Evolutionary conservation across 2,329 filamentous ascomycete species (phyloP), one percentile per base, ranked within the genome.

Genomic region (Cladosporium sp.): DNA sequence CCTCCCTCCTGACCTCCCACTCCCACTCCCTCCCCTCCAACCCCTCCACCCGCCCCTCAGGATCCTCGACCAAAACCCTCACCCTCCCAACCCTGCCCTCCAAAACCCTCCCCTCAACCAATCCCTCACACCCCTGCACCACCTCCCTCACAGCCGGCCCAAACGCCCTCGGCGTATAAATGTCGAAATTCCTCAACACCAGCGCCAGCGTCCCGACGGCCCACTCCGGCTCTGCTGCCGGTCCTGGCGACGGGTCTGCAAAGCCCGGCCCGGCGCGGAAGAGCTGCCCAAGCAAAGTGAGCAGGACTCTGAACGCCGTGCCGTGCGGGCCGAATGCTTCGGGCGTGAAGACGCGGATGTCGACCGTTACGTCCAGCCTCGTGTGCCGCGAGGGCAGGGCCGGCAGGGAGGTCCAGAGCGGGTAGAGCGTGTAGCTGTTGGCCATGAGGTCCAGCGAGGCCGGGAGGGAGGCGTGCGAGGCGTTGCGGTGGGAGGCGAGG

Each of bases 281-380:
- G 51, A 62, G 59, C n/a, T 54, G 54, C 32, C 55, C 59, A 6
- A 63, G 53, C 14, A 64, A 55, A 9, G 49, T 54, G 19, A 61
- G 53, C 3, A 65, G 54, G 2, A 50, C 43, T 16, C 54, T 43
- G 19, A 59, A 60, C 1, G 54, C 52, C 4, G 53, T 49, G 11
- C 58, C 56, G n/a, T 58, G 57, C 2, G 52, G 31, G 9, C 50
- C 53, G 37, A 64, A 65, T 4, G 57, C 54, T 56, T 65, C 63
- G 2, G 61, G 58, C 46, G 55, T 61, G 52, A 59, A 56, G 41
- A 64, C 57, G 16, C 52, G 54, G 5, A 63, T 51, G 5, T 56
- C 58, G 1, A 63, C 56, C 10, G 51, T 53, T 18, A 64, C 33
- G 46, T 62, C 50, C 3, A 65, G 37, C 1, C 31, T 5, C 3